These are phyloP conservation scores for Fraxinus pennsylvanica DNA, from an alignment of 257 asterid species.

Conservation along the genomic window DNA sequence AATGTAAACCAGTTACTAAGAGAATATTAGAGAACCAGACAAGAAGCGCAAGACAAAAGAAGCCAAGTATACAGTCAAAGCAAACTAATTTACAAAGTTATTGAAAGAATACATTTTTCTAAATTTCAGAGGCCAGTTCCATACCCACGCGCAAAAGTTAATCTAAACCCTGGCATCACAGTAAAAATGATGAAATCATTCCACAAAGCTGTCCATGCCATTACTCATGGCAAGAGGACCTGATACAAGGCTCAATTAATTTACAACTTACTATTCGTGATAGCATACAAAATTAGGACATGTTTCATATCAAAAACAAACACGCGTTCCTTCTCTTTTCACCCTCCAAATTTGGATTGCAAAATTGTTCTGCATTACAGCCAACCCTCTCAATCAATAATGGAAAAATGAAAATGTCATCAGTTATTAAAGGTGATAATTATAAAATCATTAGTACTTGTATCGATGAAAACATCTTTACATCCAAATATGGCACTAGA, in stretches of 20 bases:
- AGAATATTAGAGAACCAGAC: not conserved
- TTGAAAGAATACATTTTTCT: slow-evolving; percentile 1
- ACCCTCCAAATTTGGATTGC: not conserved
- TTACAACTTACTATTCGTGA: slow-evolving; percentile 4
- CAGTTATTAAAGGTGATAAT: not conserved
- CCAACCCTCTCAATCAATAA: not conserved
- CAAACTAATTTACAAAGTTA: not conserved
- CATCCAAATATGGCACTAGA: not conserved
- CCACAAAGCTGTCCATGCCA: not conserved
- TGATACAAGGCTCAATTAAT: not conserved
- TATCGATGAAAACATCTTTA: not conserved
- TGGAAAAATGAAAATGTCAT: not conserved
- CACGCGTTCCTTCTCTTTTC: not conserved
- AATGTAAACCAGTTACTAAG: not conserved
- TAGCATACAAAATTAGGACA: slow-evolving; percentile 4
- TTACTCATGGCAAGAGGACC: not conserved
- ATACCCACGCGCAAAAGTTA: not conserved
- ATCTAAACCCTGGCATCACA: slow-evolving; percentile 16
- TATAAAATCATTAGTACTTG: not conserved
- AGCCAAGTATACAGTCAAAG: not conserved
- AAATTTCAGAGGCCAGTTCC: not conserved
- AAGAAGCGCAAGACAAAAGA: not conserved
- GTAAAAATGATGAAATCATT: not conserved
- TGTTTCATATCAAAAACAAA: not conserved
- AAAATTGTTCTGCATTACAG: not conserved